Evolutionary conservation across 2,329 filamentous ascomycete species (phyloP).

Genomic region (Epichloe gansuensis): DNA sequence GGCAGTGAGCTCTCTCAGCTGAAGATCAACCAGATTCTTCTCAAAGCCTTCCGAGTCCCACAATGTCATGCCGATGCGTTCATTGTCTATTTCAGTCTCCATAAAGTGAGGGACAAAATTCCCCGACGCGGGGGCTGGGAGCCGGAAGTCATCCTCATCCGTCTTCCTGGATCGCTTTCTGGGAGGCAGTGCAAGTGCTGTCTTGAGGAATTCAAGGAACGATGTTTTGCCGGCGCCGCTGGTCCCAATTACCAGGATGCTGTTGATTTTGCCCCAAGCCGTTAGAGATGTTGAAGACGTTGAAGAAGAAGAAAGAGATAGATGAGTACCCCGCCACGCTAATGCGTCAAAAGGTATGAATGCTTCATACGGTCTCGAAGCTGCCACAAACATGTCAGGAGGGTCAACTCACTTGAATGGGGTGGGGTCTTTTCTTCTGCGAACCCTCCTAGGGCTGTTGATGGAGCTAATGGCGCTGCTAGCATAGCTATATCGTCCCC

Average conservation of each 20-base stretch:
- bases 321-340: not conserved
- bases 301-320: not conserved
- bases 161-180: conserved; percentile 55
- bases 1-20: conserved; percentile 78
- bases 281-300: conserved; percentile 5
- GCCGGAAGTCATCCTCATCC: conserved; percentile 47
- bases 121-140: conserved; percentile 41
- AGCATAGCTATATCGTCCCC: conserved; percentile 91
- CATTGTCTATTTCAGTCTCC: conserved; percentile 86
- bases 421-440: conserved; percentile 91
- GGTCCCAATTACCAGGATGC: conserved; percentile 81
- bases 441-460: conserved; percentile 83
- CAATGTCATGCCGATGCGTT: conserved; percentile 81
- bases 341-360: not conserved
- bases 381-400: not conserved
- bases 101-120: conserved; percentile 82
- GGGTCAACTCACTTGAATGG: conserved; percentile 85
- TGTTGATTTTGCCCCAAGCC: conserved; percentile 23
- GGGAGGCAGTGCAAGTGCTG: conserved; percentile 67
- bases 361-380: not conserved
- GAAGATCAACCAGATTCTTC: conserved; percentile 88
- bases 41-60: conserved; percentile 96
- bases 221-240: conserved; percentile 87
- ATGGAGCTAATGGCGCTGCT: conserved; percentile 83
- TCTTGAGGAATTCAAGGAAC: conserved; percentile 90